Evolutionary conservation across 2,329 filamentous ascomycete species (phyloP).

Genomic region (Colletotrichum sojae): DNA sequence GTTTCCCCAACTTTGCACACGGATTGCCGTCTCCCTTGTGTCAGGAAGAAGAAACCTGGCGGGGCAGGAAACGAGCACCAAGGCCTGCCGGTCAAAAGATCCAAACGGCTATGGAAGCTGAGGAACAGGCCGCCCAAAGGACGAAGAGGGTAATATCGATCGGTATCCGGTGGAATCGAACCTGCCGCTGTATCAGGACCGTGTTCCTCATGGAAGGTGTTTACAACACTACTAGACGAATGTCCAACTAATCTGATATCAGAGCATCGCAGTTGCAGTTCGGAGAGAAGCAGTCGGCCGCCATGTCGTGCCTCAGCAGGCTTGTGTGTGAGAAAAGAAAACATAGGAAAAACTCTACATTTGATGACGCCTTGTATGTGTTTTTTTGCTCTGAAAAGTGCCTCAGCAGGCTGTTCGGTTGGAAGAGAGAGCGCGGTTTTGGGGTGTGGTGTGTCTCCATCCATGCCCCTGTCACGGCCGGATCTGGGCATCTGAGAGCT

Average conservation of each 20-base stretch:
- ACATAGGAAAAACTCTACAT: too few relatives aligned
- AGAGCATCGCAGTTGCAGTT: neutral
- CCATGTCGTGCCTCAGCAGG: neutral
- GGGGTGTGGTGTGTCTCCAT: neutral
- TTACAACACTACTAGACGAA: neutral
- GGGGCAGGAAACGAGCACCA: neutral
- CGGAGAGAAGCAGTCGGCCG: neutral
- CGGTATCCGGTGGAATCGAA: too few relatives aligned
- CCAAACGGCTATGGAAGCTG: neutral
- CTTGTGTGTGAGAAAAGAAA: too few relatives aligned
- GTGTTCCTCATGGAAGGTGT: neutral
- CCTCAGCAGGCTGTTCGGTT: neutral
- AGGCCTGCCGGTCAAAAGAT: neutral
- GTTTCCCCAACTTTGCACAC: conserved; percentile 18
- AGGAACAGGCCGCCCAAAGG: neutral
- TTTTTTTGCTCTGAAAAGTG: too few relatives aligned
- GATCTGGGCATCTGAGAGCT: conserved; percentile 17
- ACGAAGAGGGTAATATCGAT: too few relatives aligned
- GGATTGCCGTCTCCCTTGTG: conserved; percentile 8
- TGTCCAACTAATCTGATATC: neutral
- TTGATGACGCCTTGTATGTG: too few relatives aligned
- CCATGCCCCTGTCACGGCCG: conserved; percentile 16
- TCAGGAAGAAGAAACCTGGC: conserved; percentile 7
- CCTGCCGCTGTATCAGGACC: too few relatives aligned
- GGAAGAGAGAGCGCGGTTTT: neutral